Base-by-base conservation (phyloP, 176 grass and related monocot genomes). In the Hordeum vulgare region DNA sequence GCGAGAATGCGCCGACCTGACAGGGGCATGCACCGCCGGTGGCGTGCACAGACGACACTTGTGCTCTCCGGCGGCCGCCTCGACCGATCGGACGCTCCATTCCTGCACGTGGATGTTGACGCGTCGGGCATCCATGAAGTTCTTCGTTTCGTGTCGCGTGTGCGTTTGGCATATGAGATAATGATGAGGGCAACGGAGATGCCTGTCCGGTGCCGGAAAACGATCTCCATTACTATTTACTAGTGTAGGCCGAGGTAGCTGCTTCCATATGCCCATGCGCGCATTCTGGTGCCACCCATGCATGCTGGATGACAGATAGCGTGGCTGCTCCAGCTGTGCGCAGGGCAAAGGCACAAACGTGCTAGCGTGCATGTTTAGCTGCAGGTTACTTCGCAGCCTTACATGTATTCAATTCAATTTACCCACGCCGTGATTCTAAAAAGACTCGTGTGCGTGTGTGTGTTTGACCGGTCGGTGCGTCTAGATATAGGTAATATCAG, bases 1-100 rank as follows among this genome's bases (percentile, higher is more conserved):
- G 31, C 17, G 21, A n/a, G 20, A 61, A 83, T 34, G 56, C 44
- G 68, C 80, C 80, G 36, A 42, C 80, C 54, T 83, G 68, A 83
- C 68, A 74, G 8, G 17, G 80, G 24, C 53, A 51, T 51, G 47
- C 47, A 15, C 67, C 80, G 57, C 80, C 23, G 53, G 18, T 82
- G 67, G 80, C 35, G 66, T 53, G 8, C 4, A 4, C 18, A 25
- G 25, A 8, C 53, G 67, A 82, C 80, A 73, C 35, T 45, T 82
- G 67, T 45, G 67, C 68, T n/a, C 53, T 61, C 68, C 11, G 11
- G 80, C 2, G 11, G n/a, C 80, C 25, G 73, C 80, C 49, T 70
- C 49, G 7, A 5, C 21, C 45, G 31, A 9, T 54, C 33, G 9
- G 37, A 28, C 58, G 36, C 36, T 70, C 35, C n/a, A 27, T 44